Evolutionary conservation across 2,329 filamentous ascomycete genomes (phyloP).

Genomic region (Pseudogymnoascus sp.): DNA sequence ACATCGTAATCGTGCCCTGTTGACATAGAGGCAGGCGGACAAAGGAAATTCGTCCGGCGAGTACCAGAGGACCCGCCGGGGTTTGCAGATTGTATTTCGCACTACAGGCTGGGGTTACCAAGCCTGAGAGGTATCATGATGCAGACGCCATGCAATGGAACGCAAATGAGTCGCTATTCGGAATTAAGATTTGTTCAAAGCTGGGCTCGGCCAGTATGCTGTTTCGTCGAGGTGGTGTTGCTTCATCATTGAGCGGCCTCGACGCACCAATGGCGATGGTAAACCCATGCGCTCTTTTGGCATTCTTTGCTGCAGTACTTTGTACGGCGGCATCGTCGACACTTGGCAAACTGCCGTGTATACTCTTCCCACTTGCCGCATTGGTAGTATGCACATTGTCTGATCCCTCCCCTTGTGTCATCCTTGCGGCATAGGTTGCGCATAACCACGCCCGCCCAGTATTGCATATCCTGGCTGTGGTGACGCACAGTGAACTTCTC

Average conservation of each 20-base stretch:
- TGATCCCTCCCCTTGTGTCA: conserved; percentile 84
- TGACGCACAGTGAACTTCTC: conserved; percentile 97
- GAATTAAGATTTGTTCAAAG: conserved; percentile 8
- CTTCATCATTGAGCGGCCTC: conserved; percentile 41
- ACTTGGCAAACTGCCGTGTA: conserved; percentile 95
- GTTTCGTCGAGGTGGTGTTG: neutral
- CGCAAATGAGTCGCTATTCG: conserved; percentile 7
- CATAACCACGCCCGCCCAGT: conserved; percentile 99
- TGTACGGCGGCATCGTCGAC: conserved; percentile 86
- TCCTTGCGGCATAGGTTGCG: conserved; percentile 97
- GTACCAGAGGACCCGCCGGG: conserved; percentile 20
- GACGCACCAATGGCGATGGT: conserved; percentile 96
- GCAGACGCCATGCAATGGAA: conserved; percentile 26
- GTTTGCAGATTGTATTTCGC: conserved; percentile 5
- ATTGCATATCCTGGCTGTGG: conserved; percentile 96
- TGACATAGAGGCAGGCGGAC: conserved; percentile 4
- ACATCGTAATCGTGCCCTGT: conserved; percentile 1
- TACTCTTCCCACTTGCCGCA: conserved; percentile 98
- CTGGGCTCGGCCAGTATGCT: conserved; percentile 5
- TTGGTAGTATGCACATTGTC: conserved; percentile 96
- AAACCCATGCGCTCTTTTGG: conserved; percentile 98
- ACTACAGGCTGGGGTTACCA: conserved; percentile 26
- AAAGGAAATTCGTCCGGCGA: conserved; percentile 6
- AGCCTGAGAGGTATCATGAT: conserved; percentile 33
- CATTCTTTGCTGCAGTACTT: conserved; percentile 99